phyloP scores from a whole-genome alignment of 2,329 filamentous ascomycete species.

The Fonsecaea pedrosoi region DNA sequence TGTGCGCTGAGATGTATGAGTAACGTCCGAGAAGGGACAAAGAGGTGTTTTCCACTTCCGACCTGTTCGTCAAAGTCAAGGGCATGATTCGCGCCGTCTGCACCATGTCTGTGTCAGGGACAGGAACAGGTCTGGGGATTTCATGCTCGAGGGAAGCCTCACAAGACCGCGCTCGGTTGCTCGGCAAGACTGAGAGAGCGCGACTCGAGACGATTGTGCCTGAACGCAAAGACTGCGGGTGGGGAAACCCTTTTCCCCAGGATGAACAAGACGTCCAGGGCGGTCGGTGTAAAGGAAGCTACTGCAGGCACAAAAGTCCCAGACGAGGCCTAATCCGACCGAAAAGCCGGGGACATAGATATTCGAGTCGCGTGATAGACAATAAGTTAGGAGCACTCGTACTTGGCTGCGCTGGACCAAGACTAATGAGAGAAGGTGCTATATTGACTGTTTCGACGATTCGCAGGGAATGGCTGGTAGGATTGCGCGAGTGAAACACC shows the following conservation, averaged over 20 bases:
- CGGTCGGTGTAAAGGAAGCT: constrained; percentile 22
- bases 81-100: constrained; percentile 11
- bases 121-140: neutral
- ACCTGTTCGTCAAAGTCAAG: neutral
- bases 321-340: neutral
- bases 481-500: neutral
- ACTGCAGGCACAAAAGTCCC: constrained; percentile 24
- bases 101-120: neutral
- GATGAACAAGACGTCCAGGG: constrained; percentile 11
- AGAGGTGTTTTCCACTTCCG: neutral
- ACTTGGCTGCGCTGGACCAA: neutral
- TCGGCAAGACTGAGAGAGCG: neutral
- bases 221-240: neutral
- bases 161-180: neutral
- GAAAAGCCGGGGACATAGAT: neutral
- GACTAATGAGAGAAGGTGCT: neutral
- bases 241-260: constrained; percentile 10
- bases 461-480: neutral
- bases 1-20: neutral
- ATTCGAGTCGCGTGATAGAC: neutral
- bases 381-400: neutral
- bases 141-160: neutral
- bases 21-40: neutral
- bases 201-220: constrained; percentile 5
- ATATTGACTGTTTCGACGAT: neutral